Percentiles rank a stretch among this genome's conserved stretches.
Conservation (phyloP, 2,329 filamentous ascomycete genomes). For the Fusarium agapanthi region DNA sequence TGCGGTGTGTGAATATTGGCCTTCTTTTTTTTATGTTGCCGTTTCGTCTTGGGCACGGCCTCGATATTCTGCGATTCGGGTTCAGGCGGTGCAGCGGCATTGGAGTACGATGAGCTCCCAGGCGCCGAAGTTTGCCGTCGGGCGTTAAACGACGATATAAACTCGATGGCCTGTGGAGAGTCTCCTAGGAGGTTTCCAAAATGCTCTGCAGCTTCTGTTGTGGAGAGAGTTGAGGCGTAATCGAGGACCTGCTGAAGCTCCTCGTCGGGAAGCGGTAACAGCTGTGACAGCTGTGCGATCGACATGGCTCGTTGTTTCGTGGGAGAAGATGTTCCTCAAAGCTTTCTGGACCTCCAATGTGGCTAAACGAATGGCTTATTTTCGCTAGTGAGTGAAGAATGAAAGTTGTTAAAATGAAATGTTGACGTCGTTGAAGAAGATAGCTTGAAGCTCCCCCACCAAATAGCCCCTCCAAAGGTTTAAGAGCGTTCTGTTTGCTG, state of each 20-base stretch:
- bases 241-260: slow-evolving; percentile 85
- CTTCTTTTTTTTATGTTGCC: slow-evolving; percentile 65
- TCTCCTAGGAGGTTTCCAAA: slow-evolving; percentile 90
- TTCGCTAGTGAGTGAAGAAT: background rate
- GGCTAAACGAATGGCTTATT: background rate
- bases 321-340: fast-evolving
- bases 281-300: slow-evolving; percentile 73
- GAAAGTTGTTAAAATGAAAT: background rate
- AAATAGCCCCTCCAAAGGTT: slow-evolving; percentile 31
- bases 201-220: slow-evolving; percentile 80
- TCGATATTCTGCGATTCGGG: slow-evolving; percentile 45
- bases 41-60: slow-evolving; percentile 59
- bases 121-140: slow-evolving; percentile 57
- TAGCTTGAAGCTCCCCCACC: slow-evolving; percentile 36
- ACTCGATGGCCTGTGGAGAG: slow-evolving; percentile 78
- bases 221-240: slow-evolving; percentile 81
- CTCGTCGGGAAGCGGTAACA: slow-evolving; percentile 86
- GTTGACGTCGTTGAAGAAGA: slow-evolving; percentile 32
- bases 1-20: slow-evolving; percentile 69
- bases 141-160: slow-evolving; percentile 83
- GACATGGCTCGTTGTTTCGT: slow-evolving; percentile 54
- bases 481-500: slow-evolving; percentile 11
- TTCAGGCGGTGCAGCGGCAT: slow-evolving; percentile 33
- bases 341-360: background rate
- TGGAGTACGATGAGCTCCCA: slow-evolving; percentile 30